Conservation (phyloP, 2,329 filamentous ascomycete genomes). For the Aureobasidium sp. region DNA sequence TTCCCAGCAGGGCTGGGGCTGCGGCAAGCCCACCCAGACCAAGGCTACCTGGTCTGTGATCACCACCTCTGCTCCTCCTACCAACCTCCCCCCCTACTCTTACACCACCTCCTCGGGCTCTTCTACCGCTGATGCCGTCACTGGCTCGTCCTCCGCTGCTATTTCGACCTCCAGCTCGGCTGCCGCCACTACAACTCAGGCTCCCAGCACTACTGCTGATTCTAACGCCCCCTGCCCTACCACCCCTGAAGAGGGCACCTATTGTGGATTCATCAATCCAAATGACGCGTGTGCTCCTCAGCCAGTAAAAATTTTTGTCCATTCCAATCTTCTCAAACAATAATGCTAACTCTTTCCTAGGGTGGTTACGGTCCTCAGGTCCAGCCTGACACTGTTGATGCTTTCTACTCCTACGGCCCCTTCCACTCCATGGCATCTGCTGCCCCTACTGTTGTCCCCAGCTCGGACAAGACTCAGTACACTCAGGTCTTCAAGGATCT, state of each 20-base stretch:
- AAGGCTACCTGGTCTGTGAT: conserved; percentile 14
- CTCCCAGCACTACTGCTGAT: conserved; percentile 20
- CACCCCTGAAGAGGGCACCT: conserved; percentile 28
- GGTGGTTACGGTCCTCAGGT: conserved; percentile 29
- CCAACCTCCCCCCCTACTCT: conserved; percentile 9
- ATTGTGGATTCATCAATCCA: conserved; percentile 34
- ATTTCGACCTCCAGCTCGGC: conserved; percentile 13
- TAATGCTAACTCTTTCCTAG: neutral
- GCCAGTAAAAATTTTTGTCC: conserved; percentile 17
- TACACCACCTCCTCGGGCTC: neutral
- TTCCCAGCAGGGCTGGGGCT: neutral
- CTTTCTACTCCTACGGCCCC: conserved; percentile 23
- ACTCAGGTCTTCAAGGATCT: conserved; percentile 28
- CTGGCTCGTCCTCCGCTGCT: conserved; percentile 6
- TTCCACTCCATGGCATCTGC: conserved; percentile 23
- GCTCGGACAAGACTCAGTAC: conserved; percentile 21
- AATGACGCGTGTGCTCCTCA: conserved; percentile 31
- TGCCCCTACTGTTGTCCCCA: conserved; percentile 18
- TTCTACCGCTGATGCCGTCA: neutral
- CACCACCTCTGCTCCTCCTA: conserved; percentile 14
- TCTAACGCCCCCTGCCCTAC: conserved; percentile 26
- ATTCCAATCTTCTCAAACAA: neutral
- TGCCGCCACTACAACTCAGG: neutral
- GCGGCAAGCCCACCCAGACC: conserved; percentile 1
- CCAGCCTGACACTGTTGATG: conserved; percentile 22